Evolutionary conservation across 805 yeast species (phyloP).

Genomic region (Myxozyma mucilagina): DNA sequence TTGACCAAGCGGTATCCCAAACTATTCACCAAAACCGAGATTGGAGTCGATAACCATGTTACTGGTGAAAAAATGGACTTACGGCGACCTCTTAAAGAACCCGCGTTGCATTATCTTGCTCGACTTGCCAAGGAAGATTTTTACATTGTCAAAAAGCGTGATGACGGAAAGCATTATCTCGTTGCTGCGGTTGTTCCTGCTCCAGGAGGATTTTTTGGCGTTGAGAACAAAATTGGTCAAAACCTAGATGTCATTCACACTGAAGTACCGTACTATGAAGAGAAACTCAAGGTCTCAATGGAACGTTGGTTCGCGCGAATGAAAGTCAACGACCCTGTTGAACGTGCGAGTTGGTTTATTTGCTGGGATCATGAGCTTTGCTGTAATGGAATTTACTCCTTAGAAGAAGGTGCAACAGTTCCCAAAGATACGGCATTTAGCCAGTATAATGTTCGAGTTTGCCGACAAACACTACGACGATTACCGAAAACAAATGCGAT

Average conservation of each 20-base stretch:
- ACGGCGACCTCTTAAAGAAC: conserved; percentile 59
- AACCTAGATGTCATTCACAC: conserved; percentile 64
- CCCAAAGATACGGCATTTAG: conserved; percentile 49
- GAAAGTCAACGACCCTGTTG: conserved; percentile 63
- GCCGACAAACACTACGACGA: conserved; percentile 68
- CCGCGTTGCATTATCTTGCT: conserved; percentile 62
- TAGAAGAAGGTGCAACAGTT: conserved; percentile 49
- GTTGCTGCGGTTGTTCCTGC: conserved; percentile 76
- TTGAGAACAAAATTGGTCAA: conserved; percentile 59
- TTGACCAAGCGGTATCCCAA: conserved; percentile 63
- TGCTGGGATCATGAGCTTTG: conserved; percentile 70
- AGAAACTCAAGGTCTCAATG: conserved; percentile 66
- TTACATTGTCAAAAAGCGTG: conserved; percentile 59
- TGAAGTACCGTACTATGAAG: conserved; percentile 68
- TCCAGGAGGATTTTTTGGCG: conserved; percentile 76
- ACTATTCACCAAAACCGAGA: conserved; percentile 52
- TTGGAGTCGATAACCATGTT: conserved; percentile 60
- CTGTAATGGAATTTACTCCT: conserved; percentile 56
- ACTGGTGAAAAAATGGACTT: conserved; percentile 65
- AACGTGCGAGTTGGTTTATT: conserved; percentile 73
- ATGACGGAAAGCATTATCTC: conserved; percentile 60
- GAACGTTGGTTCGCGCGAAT: conserved; percentile 68
- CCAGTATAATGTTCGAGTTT: conserved; percentile 67
- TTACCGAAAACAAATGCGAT: conserved; percentile 66
- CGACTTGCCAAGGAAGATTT: conserved; percentile 78